Conservation (phyloP, 2,329 filamentous ascomycete genomes). For the Aspergillus flavus region DNA sequence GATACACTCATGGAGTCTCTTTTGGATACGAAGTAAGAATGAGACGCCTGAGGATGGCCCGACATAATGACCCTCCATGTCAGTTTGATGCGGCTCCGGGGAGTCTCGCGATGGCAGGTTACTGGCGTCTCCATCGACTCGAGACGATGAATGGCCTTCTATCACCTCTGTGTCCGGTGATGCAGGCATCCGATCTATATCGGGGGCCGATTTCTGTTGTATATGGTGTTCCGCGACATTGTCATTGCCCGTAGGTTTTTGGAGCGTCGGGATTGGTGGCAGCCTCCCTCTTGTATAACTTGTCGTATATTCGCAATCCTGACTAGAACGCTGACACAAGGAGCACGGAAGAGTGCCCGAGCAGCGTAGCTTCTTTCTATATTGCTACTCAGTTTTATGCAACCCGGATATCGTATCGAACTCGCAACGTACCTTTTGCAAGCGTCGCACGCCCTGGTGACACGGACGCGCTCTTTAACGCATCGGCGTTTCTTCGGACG, state of each 20-base stretch:
- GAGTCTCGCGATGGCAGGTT: constrained; percentile 13
- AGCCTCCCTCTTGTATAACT: constrained; percentile 18
- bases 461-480: constrained; percentile 18
- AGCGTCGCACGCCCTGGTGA: constrained; percentile 19
- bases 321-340: constrained; percentile 10
- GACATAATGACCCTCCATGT: constrained; percentile 22
- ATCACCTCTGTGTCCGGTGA: background rate
- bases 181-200: background rate
- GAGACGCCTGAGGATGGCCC: constrained; percentile 19
- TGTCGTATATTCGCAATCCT: constrained; percentile 16
- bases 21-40: constrained; percentile 20
- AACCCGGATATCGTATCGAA: background rate
- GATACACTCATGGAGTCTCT: constrained; percentile 16
- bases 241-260: background rate
- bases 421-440: constrained; percentile 16
- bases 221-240: background rate
- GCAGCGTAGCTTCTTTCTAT: constrained; percentile 20
- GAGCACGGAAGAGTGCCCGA: constrained; percentile 19
- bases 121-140: background rate
- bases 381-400: background rate
- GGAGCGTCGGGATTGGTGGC: constrained; percentile 13
- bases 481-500: constrained; percentile 15
- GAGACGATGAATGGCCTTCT: background rate
- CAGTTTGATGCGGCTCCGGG: constrained; percentile 19
- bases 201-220: background rate